These are phyloP conservation scores for Phytophthora crassamura DNA, from an alignment of 352 stramenopile genomes.

Conservation along the genomic window DNA sequence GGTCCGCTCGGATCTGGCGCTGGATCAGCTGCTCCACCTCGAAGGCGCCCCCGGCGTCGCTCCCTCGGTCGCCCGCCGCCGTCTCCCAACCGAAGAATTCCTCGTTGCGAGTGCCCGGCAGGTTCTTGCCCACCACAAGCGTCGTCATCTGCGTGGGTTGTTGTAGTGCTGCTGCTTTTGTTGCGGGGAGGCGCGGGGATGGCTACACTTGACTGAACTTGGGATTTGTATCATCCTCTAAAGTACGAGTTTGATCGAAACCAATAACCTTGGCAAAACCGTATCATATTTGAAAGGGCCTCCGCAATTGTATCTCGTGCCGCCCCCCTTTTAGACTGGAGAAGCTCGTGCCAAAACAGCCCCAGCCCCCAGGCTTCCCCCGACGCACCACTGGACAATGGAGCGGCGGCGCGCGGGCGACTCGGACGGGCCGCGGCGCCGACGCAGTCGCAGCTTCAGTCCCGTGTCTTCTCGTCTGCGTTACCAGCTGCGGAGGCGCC, in stretches of 20 bases:
- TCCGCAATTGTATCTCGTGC: not conserved
- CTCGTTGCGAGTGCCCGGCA: constrained; percentile 73
- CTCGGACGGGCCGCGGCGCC: constrained; percentile 15
- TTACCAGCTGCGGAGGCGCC: constrained; percentile 32
- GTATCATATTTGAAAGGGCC: too few species aligned
- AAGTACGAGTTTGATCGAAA: too few species aligned
- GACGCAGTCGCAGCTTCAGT: constrained; percentile 41
- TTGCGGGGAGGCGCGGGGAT: not conserved
- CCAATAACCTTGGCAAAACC: too few species aligned
- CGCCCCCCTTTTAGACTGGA: constrained; percentile 22
- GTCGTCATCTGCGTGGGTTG: constrained; percentile 42
- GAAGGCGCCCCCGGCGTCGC: constrained; percentile 60
- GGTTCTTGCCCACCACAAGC: constrained; percentile 73
- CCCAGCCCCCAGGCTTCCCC: constrained; percentile 7
- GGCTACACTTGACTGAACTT: constrained; percentile 1
- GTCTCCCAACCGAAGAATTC: constrained; percentile 85
- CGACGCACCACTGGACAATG: constrained; percentile 26
- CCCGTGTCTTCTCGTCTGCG: constrained; percentile 47
- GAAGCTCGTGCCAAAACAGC: constrained; percentile 9
- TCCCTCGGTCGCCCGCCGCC: constrained; percentile 16
- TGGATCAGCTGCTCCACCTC: constrained; percentile 85
- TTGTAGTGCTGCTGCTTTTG: not conserved
- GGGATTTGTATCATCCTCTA: too few species aligned
- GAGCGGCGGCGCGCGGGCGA: constrained; percentile 35
- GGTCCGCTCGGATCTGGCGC: constrained; percentile 65